Base-by-base conservation (phyloP, 2,329 filamentous ascomycete genomes). In the Diaporthe longicolla region DNA sequence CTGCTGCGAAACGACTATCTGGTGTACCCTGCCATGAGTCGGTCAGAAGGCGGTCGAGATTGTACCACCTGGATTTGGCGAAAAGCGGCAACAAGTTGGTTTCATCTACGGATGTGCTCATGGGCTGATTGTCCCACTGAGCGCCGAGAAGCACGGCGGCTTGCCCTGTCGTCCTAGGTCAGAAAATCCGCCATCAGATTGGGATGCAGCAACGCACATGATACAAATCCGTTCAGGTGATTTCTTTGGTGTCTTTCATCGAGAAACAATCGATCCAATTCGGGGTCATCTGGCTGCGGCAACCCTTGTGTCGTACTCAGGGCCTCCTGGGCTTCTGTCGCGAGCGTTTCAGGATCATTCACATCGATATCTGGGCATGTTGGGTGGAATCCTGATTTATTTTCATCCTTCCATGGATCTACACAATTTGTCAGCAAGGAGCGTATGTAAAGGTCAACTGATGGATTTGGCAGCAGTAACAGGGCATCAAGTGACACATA, bases 361-460 rank as follows among this genome's bases (percentile, higher is more conserved):
- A 52, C 2, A 37, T 52, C 11, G 61, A 66, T 66, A n/a, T 57
- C 70, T 65, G 70, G 70, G 19, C 17, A 35, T 26, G 29, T 48
- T 26, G 70, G 70, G 35, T 72, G 70, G 8, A 72, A 7, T 55
- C 70, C 70, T 29, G 70, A 72, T 24, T 26, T 48, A 9, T 37
- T 52, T 13, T 37, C 48, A 11, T n/a, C 45, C 40, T 63, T 43
- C 40, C 57, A 65, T 26, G 57, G 55, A 52, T 52, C 40, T 66
- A 52, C 61, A 32, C 43, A 48, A 37, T 24, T 10, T 35, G 61
- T 66, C 26, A 66, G 52, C 45, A 52, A 37, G 21, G 15, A 9
- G 24, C 17, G 8, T 15, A 35, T 26, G 10, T 32, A 10, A 35
- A 32, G 7, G n/a, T 43, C 4, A 7, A 26, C 10, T 24, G 29